Base-by-base conservation (phyloP, 371 early-diverging fungal genomes). In the Mucor sp. region DNA sequence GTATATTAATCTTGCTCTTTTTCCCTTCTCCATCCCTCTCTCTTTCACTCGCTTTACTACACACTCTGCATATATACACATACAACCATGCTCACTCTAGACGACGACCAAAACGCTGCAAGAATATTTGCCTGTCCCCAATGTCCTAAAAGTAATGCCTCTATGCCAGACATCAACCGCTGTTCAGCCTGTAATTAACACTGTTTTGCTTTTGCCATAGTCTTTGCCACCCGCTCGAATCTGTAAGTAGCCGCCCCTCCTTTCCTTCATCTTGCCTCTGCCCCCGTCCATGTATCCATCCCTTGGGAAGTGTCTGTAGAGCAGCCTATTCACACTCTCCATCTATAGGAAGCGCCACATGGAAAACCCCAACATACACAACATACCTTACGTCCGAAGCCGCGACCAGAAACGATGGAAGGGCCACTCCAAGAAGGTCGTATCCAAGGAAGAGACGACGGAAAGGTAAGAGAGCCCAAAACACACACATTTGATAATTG, bases 331-430 rank as follows among this genome's bases (percentile, higher is more conserved):
- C 12, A 50, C 3, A 50, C 19, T 19, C 23, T 23, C 50, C 50
- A 25, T 9, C 59, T 58, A 12, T 35, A 78, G 79, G 23, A 78
- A 79, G 63, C 69, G 79, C 12, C 76, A 75, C 62, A 67, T 75
- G 73, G 76, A 75, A 65, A 75, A 75, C 30, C 76, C 76, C 48
- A 75, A 75, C 59, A 75, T 75, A 11, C 75, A 72, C 58, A 85
- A 82, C 59, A 83, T 83, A 47, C 85, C 85, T 14, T 85, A 85
- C 43, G 79, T 82, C 15, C 75, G 85, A 62, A 75, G 80, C 39
- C 80, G 85, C 30, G 85, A 85, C 66, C 85, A 85, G 62, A 85
- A 85, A 50, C 66, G 85, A 56, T 85, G 85, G 85, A 83, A 85
- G 48, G 85, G 85, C 0, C 85, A 85, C 64, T 80, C 83, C 41